phyloP scores from a whole-genome alignment of 1,284 basidiomycete species.

The Amylostereum chailletii region DNA sequence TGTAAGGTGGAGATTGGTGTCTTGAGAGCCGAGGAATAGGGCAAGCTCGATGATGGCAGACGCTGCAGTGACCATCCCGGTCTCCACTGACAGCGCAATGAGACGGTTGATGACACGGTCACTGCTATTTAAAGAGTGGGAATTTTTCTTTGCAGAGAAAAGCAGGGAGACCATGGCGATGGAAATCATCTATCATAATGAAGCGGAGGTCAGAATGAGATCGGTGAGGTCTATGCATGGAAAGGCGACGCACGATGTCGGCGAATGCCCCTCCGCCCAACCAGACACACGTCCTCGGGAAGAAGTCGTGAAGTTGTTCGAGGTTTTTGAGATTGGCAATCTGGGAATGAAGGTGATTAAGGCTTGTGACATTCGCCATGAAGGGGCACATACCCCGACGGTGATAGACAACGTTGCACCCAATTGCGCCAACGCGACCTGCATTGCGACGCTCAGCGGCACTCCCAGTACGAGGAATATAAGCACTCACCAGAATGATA shows the following conservation, averaged over 20 bases:
- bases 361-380: too few species aligned
- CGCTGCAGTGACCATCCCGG: slow-evolving; percentile 7
- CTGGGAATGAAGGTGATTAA: too few species aligned
- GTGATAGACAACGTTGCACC: background rate
- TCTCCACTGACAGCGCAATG: slow-evolving; percentile 9
- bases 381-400: background rate
- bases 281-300: background rate
- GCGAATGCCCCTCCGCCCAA: background rate
- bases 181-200: too few species aligned
- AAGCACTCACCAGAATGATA: background rate
- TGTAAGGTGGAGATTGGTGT: slow-evolving; percentile 2
- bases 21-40: slow-evolving; percentile 5
- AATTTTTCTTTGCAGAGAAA: slow-evolving; percentile 3
- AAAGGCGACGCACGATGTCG: background rate
- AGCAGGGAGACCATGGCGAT: slow-evolving; percentile 1
- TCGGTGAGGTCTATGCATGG: too few species aligned
- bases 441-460: too few species aligned
- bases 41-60: slow-evolving; percentile 7
- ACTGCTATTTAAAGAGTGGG: slow-evolving; percentile 1
- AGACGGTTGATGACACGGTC: slow-evolving; percentile 8
- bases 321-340: too few species aligned
- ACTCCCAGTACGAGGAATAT: too few species aligned
- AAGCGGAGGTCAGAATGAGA: too few species aligned
- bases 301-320: too few species aligned
- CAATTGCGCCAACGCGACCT: background rate